Conservation (phyloP, 305 asterid genomes). For the Fraxinus floribunda region DNA sequence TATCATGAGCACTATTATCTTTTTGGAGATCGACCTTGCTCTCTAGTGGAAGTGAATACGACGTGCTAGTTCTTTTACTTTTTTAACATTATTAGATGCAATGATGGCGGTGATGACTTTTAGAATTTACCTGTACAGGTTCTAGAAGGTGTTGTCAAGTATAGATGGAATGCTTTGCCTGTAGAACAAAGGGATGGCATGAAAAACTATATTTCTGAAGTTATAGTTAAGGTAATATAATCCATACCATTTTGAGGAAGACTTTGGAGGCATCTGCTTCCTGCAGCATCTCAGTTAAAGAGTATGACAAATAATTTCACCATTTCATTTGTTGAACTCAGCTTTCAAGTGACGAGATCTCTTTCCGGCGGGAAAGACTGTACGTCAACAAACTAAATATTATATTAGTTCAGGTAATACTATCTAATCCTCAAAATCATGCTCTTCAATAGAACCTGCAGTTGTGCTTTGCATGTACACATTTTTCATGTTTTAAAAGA, state of each 20-base stretch:
- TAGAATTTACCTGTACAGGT: conserved; percentile 51
- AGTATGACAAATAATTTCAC: conserved; percentile 17
- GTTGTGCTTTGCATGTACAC: not conserved
- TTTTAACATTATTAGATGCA: not conserved
- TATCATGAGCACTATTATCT: not conserved
- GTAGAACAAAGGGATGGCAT: conserved; percentile 96
- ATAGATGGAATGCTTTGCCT: conserved; percentile 98
- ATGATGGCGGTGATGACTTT: conserved; percentile 17
- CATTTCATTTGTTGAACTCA: conserved; percentile 24
- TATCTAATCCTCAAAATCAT: conserved; percentile 13
- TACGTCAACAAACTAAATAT: conserved; percentile 86
- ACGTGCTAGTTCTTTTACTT: not conserved
- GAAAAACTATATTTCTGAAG: conserved; percentile 98
- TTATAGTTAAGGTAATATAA: conserved; percentile 78
- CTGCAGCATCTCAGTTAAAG: not conserved
- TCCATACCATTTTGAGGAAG: not conserved
- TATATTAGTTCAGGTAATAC: conserved; percentile 87
- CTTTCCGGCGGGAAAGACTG: conserved; percentile 86
- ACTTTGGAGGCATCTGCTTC: not conserved
- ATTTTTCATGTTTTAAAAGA: conserved; percentile 5
- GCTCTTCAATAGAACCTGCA: not conserved
- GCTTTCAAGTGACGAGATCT: conserved; percentile 93
- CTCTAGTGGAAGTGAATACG: not conserved
- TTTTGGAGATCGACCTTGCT: not conserved
- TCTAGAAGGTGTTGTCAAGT: conserved; percentile 95